These are phyloP conservation scores for Scalesia atractyloides DNA, from an alignment of 129 eudicot species.

Conservation along the genomic window DNA sequence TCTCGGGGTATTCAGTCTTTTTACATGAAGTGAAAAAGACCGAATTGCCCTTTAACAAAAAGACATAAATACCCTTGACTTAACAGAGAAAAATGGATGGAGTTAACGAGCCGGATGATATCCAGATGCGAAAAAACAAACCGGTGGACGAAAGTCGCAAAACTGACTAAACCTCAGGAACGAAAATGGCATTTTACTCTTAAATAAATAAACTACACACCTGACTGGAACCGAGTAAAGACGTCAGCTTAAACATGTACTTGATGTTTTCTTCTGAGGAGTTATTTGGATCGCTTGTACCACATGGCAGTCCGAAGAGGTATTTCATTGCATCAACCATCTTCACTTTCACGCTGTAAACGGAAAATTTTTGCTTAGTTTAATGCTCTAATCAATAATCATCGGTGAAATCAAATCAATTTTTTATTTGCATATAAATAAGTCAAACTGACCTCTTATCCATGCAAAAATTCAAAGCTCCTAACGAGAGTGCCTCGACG, in stretches of 20 bases:
- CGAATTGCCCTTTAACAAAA: no score
- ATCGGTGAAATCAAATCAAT: slow-evolving; percentile 11
- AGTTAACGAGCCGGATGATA: no score
- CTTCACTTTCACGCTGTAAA: slow-evolving; percentile 59
- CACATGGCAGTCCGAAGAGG: slow-evolving; percentile 67
- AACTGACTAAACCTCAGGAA: no score
- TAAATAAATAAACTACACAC: slow-evolving; percentile 20
- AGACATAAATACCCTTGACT: no score
- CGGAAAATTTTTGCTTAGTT: slow-evolving; percentile 8
- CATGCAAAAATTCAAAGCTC: slow-evolving; percentile 71
- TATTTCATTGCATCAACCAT: slow-evolving; percentile 68
- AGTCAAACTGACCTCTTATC: slow-evolving; percentile 61
- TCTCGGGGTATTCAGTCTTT: no score
- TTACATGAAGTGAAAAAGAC: no score
- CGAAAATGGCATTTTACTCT: no score
- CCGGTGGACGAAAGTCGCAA: no score
- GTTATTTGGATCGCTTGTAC: slow-evolving; percentile 33
- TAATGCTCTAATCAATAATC: neutral
- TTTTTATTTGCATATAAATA: neutral
- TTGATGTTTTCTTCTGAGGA: slow-evolving; percentile 50
- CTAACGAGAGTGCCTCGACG: slow-evolving; percentile 51
- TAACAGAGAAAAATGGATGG: no score
- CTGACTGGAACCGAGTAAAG: slow-evolving; percentile 45
- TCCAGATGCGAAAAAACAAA: no score
- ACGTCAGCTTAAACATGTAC: slow-evolving; percentile 48